These are phyloP conservation scores for Hypoxylon intermedium DNA, from an alignment of 495 filamentous ascomycete species.

Conservation along the genomic window DNA sequence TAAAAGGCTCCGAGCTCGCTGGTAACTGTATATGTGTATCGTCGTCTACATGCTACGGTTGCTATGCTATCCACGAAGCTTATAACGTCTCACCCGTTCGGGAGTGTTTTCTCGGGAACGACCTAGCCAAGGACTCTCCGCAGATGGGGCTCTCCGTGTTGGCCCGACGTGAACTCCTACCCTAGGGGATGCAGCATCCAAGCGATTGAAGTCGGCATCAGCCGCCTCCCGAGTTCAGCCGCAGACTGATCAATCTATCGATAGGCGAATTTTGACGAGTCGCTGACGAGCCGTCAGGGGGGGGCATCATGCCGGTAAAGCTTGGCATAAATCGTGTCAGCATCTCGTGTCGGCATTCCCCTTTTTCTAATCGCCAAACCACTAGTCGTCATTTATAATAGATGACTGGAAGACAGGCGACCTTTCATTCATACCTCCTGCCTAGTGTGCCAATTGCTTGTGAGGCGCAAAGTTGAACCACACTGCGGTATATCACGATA, in stretches of 20 bases:
- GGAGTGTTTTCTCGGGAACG: background rate
- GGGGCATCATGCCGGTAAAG: constrained; percentile 20
- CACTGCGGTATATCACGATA: background rate
- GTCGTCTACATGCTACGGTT: background rate
- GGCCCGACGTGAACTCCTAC: background rate
- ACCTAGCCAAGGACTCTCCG: constrained; percentile 5
- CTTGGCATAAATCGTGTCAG: constrained; percentile 30
- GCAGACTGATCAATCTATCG: constrained; percentile 30
- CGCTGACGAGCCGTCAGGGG: constrained; percentile 5
- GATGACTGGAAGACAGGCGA: constrained; percentile 29
- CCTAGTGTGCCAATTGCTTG: too few relatives aligned
- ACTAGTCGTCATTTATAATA: constrained; percentile 25
- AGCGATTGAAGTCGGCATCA: constrained; percentile 25
- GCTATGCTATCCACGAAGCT: background rate
- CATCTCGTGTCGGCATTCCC: constrained; percentile 28
- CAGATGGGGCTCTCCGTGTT: background rate
- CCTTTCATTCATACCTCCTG: too few relatives aligned
- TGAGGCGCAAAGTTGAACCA: background rate
- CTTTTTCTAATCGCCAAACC: constrained; percentile 24
- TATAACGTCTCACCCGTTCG: background rate
- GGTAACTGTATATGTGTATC: background rate
- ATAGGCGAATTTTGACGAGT: constrained; percentile 28
- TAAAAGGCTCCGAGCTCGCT: too few relatives aligned
- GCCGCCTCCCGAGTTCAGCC: constrained; percentile 27
- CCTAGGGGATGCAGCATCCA: constrained; percentile 4